Percentiles rank a stretch among this genome's conserved stretches.
These are phyloP conservation scores for Manihot esculenta DNA, from an alignment of 441 rosid genomes.

Conservation along the genomic window DNA sequence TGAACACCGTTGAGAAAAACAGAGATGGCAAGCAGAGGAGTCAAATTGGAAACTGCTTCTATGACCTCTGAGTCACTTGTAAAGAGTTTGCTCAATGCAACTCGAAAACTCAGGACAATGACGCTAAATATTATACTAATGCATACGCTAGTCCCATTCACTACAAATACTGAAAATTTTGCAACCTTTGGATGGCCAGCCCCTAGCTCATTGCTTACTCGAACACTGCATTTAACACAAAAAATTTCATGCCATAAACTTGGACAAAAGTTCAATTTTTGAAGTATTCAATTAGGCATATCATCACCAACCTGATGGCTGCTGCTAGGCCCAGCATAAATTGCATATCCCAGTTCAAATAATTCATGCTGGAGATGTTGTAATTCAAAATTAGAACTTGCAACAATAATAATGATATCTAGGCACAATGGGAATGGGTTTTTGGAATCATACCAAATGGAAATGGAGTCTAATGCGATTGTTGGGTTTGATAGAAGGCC, in stretches of 20 bases:
- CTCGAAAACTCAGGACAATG: constrained; percentile 45
- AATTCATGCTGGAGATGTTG: constrained; percentile 55
- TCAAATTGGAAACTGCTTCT: constrained; percentile 53
- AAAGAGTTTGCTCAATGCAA: constrained; percentile 61
- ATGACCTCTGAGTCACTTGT: constrained; percentile 56
- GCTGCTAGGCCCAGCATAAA: constrained; percentile 88
- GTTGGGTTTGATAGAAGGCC: constrained; percentile 82
- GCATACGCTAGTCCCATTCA: constrained; percentile 50
- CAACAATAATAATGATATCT: neutral
- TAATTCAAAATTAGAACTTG: constrained; percentile 1
- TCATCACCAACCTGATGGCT: constrained; percentile 57
- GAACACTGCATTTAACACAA: constrained; percentile 42
- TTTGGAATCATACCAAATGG: constrained; percentile 60
- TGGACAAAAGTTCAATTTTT: neutral
- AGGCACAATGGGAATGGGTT: neutral
- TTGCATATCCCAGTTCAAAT: constrained; percentile 86
- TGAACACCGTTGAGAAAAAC: constrained; percentile 79
- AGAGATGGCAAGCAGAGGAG: constrained; percentile 75
- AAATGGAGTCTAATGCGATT: constrained; percentile 74
- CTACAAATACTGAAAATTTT: constrained; percentile 65
- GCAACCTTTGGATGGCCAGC: constrained; percentile 76
- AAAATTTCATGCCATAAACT: neutral
- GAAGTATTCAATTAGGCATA: too few species aligned
- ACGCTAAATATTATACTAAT: constrained; percentile 51
- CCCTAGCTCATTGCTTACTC: constrained; percentile 84